A percentile compares a stretch with the other conserved stretches of the same genome.
phyloP scores from a whole-genome alignment of 768 basidiomycete genomes.

The Rhodotorula diobovata region DNA sequence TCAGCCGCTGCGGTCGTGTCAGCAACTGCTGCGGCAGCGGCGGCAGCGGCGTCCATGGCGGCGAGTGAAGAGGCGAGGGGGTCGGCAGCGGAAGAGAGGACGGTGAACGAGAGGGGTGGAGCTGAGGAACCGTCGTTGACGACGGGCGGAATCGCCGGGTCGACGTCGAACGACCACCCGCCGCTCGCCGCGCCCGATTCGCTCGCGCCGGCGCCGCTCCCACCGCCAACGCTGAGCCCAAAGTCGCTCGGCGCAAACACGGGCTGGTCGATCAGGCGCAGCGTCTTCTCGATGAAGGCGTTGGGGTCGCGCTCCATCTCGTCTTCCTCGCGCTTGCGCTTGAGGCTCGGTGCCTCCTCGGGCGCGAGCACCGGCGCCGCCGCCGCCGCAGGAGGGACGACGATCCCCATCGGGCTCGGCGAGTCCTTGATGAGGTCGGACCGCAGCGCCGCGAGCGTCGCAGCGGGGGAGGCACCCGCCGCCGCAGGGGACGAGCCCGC shows the following conservation, averaged over 20 bases:
- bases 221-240: not conserved
- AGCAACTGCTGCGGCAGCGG: too few species aligned
- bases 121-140: not conserved
- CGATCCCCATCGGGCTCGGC: conserved; percentile 7
- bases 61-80: not conserved
- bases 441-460: conserved; percentile 4
- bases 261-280: conserved; percentile 7
- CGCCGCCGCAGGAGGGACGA: not conserved
- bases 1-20: not conserved
- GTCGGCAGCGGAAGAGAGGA: not conserved
- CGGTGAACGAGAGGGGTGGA: conserved; percentile 15
- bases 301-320: conserved; percentile 39
- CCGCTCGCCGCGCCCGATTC: not conserved
- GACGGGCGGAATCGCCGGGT: conserved; percentile 9
- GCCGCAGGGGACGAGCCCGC: conserved; percentile 1
- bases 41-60: not conserved
- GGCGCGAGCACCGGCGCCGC: not conserved
- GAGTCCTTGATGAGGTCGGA: conserved; percentile 19
- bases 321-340: conserved; percentile 41
- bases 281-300: conserved; percentile 34
- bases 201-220: not conserved
- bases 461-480: conserved; percentile 3
- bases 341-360: conserved; percentile 22
- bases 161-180: conserved; percentile 8
- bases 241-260: not conserved